A percentile compares a stretch with the other conserved stretches of the same genome.
Conservation (phyloP, 805 yeast genomes). For the Saccharomyces mikatae region DNA sequence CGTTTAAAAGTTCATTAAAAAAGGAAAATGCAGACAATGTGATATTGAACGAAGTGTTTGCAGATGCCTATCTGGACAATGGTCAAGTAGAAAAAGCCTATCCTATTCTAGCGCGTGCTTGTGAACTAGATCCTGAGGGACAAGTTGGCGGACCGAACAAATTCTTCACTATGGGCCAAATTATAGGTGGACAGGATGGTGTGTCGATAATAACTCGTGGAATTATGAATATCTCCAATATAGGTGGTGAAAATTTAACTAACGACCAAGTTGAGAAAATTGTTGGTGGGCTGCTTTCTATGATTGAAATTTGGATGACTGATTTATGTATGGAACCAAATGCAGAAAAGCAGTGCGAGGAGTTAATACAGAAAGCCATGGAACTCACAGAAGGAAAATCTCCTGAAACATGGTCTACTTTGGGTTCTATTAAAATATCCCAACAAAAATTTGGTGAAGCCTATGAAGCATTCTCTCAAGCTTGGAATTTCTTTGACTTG, state of each 20-base stretch:
- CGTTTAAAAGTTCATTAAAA: conserved; percentile 24
- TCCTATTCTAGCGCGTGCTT: conserved; percentile 47
- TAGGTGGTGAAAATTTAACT: conserved; percentile 22
- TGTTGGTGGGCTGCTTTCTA: conserved; percentile 70
- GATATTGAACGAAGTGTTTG: conserved; percentile 46
- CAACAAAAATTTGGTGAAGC: conserved; percentile 77
- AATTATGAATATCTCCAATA: conserved; percentile 32
- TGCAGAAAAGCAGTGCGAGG: conserved; percentile 77
- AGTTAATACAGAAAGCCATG: conserved; percentile 56
- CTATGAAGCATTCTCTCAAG: conserved; percentile 47
- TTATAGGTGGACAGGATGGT: conserved; percentile 77
- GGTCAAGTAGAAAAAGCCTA: conserved; percentile 78
- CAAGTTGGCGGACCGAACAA: conserved; percentile 59
- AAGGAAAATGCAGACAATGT: conserved; percentile 32
- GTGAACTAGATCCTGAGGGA: conserved; percentile 65
- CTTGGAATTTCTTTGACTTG: conserved; percentile 63
- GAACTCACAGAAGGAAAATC: conserved; percentile 46
- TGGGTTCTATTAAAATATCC: conserved; percentile 83
- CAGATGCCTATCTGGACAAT: conserved; percentile 71
- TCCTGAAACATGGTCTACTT: conserved; percentile 74
- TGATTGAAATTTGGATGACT: conserved; percentile 96
- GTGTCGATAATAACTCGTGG: conserved; percentile 56
- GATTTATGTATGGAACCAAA: conserved; percentile 89
- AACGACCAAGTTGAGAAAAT: conserved; percentile 47
- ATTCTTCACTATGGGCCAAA: conserved; percentile 84